A percentile compares a stretch with the other conserved stretches of the same genome.
These are phyloP conservation scores for Sporothrix phasma DNA, from an alignment of 2,329 filamentous ascomycete genomes.

Conservation along the genomic window DNA sequence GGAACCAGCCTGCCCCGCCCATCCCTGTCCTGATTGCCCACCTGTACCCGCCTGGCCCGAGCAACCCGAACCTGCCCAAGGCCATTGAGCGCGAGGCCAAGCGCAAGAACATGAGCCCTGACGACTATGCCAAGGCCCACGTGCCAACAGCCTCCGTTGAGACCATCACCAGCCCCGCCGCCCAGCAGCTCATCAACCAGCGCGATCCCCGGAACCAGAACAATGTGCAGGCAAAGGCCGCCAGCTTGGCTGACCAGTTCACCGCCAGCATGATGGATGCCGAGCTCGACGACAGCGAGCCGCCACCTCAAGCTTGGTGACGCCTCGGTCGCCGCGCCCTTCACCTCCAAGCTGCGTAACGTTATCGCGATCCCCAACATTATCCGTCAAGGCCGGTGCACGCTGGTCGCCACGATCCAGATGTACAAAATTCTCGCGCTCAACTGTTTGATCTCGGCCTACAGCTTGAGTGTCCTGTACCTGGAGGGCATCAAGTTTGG, in stretches of 20 bases:
- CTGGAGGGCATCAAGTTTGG: constrained; percentile 98
- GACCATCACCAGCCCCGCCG: constrained; percentile 57
- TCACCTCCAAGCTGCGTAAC: constrained; percentile 94
- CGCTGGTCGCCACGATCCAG: constrained; percentile 94
- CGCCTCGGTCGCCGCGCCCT: constrained; percentile 91
- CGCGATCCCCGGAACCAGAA: constrained; percentile 45
- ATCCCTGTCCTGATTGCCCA: constrained; percentile 89
- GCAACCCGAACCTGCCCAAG: constrained; percentile 89
- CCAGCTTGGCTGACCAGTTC: constrained; percentile 75
- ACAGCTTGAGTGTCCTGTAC: constrained; percentile 92
- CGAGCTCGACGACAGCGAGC: constrained; percentile 63
- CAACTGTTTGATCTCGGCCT: constrained; percentile 95
- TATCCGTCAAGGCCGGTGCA: constrained; percentile 93
- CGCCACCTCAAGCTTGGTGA: constrained; percentile 92
- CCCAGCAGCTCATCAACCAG: constrained; percentile 45
- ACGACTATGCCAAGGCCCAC: constrained; percentile 42
- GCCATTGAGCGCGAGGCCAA: constrained; percentile 79
- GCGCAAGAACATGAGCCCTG: constrained; percentile 60
- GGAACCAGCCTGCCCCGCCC: constrained; percentile 88
- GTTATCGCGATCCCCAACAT: constrained; percentile 97
- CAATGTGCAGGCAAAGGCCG: constrained; percentile 55
- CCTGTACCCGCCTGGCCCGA: constrained; percentile 80
- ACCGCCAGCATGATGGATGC: constrained; percentile 81
- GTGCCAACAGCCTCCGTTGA: constrained; percentile 41
- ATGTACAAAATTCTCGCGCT: constrained; percentile 99